phyloP scores from a whole-genome alignment of 108 stramenopile genomes.

The Phaeodactylum tricornutum region DNA sequence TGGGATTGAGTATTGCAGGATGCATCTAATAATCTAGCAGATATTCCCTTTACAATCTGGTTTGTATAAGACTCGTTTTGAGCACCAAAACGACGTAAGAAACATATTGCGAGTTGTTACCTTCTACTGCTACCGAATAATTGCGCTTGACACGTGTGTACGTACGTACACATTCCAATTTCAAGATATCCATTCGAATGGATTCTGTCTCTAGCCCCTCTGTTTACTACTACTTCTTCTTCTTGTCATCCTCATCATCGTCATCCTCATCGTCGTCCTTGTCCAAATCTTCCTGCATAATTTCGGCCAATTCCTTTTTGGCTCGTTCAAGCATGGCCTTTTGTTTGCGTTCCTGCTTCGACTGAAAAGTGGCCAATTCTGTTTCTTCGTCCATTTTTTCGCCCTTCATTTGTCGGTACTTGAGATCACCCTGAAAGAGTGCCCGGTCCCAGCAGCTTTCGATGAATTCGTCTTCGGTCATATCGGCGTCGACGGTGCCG shows the following conservation, averaged over 20 bases:
- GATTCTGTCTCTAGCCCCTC: too few relatives aligned
- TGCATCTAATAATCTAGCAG: too few relatives aligned
- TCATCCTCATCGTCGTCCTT: slow-evolving; percentile 13
- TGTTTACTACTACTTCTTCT: neutral
- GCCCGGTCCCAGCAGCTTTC: slow-evolving; percentile 73
- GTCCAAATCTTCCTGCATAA: slow-evolving; percentile 28
- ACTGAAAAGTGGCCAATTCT: slow-evolving; percentile 38
- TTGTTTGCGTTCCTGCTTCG: slow-evolving; percentile 38
- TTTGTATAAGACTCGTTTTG: too few relatives aligned
- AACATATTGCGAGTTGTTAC: too few relatives aligned
- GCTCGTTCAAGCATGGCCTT: slow-evolving; percentile 35
- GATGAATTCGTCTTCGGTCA: slow-evolving; percentile 55
- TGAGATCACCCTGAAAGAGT: slow-evolving; percentile 59
- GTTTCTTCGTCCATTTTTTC: slow-evolving; percentile 21
- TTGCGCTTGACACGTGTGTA: too few relatives aligned
- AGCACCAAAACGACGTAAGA: too few relatives aligned
- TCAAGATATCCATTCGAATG: too few relatives aligned
- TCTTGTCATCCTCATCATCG: slow-evolving; percentile 1
- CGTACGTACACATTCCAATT: too few relatives aligned
- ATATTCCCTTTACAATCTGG: too few relatives aligned
- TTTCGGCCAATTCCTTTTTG: slow-evolving; percentile 31
- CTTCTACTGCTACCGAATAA: too few relatives aligned
- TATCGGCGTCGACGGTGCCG: slow-evolving; percentile 24
- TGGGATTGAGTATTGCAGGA: too few relatives aligned
- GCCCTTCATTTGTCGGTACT: slow-evolving; percentile 38